phyloP scores from a whole-genome alignment of 192 early-diverging fungal species.

The Coemansia sp. region DNA sequence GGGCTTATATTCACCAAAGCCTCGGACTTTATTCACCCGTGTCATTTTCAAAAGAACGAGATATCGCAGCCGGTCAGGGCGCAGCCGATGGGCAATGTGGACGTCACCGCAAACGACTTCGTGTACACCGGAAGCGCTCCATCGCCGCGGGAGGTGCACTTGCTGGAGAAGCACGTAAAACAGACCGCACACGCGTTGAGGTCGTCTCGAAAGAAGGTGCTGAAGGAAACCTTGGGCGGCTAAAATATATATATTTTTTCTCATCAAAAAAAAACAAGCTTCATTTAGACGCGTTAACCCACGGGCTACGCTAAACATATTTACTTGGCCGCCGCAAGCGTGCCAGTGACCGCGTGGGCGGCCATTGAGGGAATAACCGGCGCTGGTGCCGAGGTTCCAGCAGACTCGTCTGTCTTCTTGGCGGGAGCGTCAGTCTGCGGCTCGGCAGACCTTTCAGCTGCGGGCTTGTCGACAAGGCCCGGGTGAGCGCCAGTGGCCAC shows the following conservation, averaged over 20 bases:
- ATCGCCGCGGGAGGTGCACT: conserved; percentile 23
- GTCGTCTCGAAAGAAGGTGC: conserved; percentile 12
- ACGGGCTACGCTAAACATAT: background rate
- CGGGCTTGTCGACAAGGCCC: background rate
- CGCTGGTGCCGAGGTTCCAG: background rate
- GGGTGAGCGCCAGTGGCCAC: no score
- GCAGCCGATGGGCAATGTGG: conserved; percentile 28
- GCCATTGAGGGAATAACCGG: conserved; percentile 29
- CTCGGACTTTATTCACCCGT: conserved; percentile 39
- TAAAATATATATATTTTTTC: no score
- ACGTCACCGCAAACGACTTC: conserved; percentile 40
- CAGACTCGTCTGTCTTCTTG: background rate
- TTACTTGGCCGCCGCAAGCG: conserved; percentile 22
- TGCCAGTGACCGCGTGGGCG: conserved; percentile 23
- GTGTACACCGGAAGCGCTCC: conserved; percentile 22
- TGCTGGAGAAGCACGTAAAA: conserved; percentile 21
- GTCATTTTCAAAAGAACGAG: conserved; percentile 14
- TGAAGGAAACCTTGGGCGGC: background rate
- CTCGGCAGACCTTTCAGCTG: background rate
- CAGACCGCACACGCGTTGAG: conserved; percentile 33
- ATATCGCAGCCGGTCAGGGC: conserved; percentile 30
- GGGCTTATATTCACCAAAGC: conserved; percentile 37
- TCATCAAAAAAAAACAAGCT: background rate
- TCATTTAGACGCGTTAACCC: no score
- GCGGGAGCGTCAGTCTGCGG: background rate